These are phyloP conservation scores for Sporothrix brunneoviolacea DNA, from an alignment of 2,329 filamentous ascomycete genomes.

Conservation along the genomic window DNA sequence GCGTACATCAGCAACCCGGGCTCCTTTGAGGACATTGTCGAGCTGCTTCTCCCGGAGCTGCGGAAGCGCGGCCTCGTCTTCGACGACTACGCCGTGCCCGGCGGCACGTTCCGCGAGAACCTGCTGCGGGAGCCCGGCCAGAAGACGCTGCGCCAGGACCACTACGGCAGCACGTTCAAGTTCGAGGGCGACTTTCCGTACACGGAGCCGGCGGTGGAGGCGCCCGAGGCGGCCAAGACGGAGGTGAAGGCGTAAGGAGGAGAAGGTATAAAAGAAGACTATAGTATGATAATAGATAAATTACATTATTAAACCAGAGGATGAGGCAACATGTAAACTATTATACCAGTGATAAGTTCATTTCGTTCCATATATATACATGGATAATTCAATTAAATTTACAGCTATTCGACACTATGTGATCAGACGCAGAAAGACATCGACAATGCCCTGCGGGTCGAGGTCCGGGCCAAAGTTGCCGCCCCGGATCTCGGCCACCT, in stretches of 20 bases:
- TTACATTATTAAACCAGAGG: too few relatives aligned
- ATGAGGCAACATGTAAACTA: too few relatives aligned
- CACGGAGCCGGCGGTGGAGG: not conserved
- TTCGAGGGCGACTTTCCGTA: constrained; percentile 5
- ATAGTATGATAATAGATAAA: too few relatives aligned
- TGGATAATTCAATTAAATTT: too few relatives aligned
- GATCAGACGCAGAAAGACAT: constrained; percentile 2
- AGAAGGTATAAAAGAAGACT: not conserved
- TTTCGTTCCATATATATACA: too few relatives aligned
- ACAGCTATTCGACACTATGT: too few relatives aligned
- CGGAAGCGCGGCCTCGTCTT: constrained; percentile 50
- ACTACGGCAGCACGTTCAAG: constrained; percentile 4
- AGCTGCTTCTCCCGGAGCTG: constrained; percentile 57
- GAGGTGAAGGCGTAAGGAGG: not conserved
- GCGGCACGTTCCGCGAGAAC: constrained; percentile 6
- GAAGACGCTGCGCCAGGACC: constrained; percentile 6
- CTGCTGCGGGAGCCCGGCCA: not conserved
- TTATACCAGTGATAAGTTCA: too few relatives aligned
- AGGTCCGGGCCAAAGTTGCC: constrained; percentile 6
- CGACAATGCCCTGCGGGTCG: not conserved
- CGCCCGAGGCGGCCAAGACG: not conserved
- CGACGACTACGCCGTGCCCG: constrained; percentile 32
- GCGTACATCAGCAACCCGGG: constrained; percentile 40
- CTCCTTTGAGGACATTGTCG: constrained; percentile 58
- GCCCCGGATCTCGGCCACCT: not conserved